These are phyloP conservation scores for Amanita fuliginea DNA, from an alignment of 768 basidiomycete genomes.

Conservation along the genomic window DNA sequence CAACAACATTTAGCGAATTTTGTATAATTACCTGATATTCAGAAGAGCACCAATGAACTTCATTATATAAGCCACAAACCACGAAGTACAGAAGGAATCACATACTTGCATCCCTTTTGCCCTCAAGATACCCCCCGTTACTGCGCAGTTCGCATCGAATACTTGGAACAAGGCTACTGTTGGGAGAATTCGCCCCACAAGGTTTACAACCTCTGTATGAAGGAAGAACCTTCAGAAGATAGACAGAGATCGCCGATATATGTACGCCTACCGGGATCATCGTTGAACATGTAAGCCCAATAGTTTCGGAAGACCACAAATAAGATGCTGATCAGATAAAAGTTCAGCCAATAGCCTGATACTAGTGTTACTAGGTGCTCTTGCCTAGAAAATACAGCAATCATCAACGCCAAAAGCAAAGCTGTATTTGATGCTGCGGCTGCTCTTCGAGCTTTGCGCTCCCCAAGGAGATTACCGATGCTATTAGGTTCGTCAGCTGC, in stretches of 20 bases:
- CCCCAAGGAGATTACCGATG: constrained; percentile 84
- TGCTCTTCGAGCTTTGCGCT: constrained; percentile 65
- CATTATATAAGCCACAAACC: not conserved
- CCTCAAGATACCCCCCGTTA: constrained; percentile 70
- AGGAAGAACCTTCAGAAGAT: not conserved
- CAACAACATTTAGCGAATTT: not conserved
- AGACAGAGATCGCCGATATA: not conserved
- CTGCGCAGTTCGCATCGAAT: constrained; percentile 65
- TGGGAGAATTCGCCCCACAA: constrained; percentile 64
- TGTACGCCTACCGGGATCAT: constrained; percentile 37
- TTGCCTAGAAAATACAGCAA: constrained; percentile 62
- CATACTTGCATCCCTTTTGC: constrained; percentile 68
- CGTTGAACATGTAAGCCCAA: constrained; percentile 71
- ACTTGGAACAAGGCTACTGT: constrained; percentile 76
- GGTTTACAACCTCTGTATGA: constrained; percentile 35
- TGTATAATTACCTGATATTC: constrained; percentile 48
- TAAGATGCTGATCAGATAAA: constrained; percentile 26
- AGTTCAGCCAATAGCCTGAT: not conserved
- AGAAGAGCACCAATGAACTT: constrained; percentile 62
- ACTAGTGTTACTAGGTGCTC: constrained; percentile 8
- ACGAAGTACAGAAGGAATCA: constrained; percentile 2
- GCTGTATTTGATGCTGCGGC: constrained; percentile 53
- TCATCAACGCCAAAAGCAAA: constrained; percentile 50
- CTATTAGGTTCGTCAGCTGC: constrained; percentile 22
- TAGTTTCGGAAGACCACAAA: constrained; percentile 50